phyloP scores from a whole-genome alignment of 352 stramenopile species.

The Phytophthora pisi region DNA sequence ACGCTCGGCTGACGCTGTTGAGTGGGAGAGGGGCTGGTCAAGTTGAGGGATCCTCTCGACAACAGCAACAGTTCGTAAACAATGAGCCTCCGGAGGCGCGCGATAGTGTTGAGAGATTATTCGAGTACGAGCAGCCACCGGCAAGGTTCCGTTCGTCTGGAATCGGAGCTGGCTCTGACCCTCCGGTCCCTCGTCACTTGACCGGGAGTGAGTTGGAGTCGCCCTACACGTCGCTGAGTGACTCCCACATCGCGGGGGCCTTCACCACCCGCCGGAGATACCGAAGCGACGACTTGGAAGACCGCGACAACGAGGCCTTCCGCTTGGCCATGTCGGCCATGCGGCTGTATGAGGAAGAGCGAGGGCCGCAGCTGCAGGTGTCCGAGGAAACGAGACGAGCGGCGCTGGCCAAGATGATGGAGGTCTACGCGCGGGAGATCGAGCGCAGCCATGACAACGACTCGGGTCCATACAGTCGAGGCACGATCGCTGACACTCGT shows the following conservation, averaged over 20 bases:
- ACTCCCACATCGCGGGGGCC: slow-evolving; percentile 23
- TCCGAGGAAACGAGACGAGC: slow-evolving; percentile 62
- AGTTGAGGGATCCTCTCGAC: neutral
- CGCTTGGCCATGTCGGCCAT: slow-evolving; percentile 78
- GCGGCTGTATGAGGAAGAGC: slow-evolving; percentile 78
- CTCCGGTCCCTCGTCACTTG: slow-evolving; percentile 9
- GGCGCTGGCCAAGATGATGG: slow-evolving; percentile 76
- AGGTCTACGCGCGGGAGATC: slow-evolving; percentile 78
- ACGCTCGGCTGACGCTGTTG: slow-evolving; percentile 33
- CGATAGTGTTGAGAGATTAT: slow-evolving; percentile 13
- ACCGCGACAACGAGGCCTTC: slow-evolving; percentile 51
- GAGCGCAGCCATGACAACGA: slow-evolving; percentile 40
- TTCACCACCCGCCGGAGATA: slow-evolving; percentile 27
- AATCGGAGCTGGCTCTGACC: slow-evolving; percentile 14
- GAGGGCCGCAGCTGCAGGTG: slow-evolving; percentile 47
- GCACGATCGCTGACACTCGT: slow-evolving; percentile 27
- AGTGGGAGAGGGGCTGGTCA: slow-evolving; percentile 9
- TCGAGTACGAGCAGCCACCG: slow-evolving; percentile 18
- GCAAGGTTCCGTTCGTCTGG: slow-evolving; percentile 19
- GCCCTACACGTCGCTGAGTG: slow-evolving; percentile 28
- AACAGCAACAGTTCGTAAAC: neutral
- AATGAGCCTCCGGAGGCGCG: neutral
- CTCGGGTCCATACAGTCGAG: slow-evolving; percentile 12
- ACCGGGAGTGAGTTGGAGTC: slow-evolving; percentile 22
- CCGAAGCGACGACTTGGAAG: slow-evolving; percentile 28